Evolutionary conservation across 1,284 basidiomycete genomes (phyloP).

Genomic region (Leccinum angustisporum): DNA sequence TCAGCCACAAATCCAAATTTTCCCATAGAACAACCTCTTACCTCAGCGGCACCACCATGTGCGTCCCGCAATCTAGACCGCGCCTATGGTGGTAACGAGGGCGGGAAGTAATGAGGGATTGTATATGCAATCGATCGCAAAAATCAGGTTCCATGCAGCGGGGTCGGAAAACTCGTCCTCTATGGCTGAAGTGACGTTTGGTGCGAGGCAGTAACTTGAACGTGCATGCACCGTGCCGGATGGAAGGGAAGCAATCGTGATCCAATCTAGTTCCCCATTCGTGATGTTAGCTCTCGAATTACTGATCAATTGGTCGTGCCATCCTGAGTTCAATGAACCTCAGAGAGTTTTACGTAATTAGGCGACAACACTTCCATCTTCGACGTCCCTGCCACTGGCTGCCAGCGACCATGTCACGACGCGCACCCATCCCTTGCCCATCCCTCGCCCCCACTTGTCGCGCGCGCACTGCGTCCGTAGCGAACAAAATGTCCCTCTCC

Average conservation of each 20-base stretch:
- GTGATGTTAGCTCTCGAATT: slow-evolving; percentile 40
- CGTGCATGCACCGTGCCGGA: slow-evolving; percentile 28
- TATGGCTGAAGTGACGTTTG: slow-evolving; percentile 1
- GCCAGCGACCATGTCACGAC: background rate
- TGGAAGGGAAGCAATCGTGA: slow-evolving; percentile 44
- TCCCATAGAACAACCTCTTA: slow-evolving; percentile 77
- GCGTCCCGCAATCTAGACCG: slow-evolving; percentile 46
- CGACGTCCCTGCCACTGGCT: too few species aligned
- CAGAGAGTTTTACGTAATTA: too few species aligned
- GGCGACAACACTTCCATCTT: too few species aligned
- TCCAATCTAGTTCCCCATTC: slow-evolving; percentile 39
- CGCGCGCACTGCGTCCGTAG: slow-evolving; percentile 25
- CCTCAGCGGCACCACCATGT: slow-evolving; percentile 65
- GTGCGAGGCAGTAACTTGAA: slow-evolving; percentile 37
- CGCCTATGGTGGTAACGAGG: slow-evolving; percentile 46
- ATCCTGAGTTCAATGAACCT: background rate
- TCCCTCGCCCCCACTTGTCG: slow-evolving; percentile 15
- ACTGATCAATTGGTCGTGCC: slow-evolving; percentile 1
- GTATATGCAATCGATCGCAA: slow-evolving; percentile 86
- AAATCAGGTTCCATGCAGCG: slow-evolving; percentile 55
- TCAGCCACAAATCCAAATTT: slow-evolving; percentile 68
- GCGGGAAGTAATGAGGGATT: slow-evolving; percentile 77
- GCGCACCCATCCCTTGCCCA: slow-evolving; percentile 6
- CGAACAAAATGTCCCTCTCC: slow-evolving; percentile 24
- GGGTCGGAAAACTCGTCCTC: slow-evolving; percentile 6